Conservation (phyloP, 176 grass and related monocot species). For the Oryza glaberrima region DNA sequence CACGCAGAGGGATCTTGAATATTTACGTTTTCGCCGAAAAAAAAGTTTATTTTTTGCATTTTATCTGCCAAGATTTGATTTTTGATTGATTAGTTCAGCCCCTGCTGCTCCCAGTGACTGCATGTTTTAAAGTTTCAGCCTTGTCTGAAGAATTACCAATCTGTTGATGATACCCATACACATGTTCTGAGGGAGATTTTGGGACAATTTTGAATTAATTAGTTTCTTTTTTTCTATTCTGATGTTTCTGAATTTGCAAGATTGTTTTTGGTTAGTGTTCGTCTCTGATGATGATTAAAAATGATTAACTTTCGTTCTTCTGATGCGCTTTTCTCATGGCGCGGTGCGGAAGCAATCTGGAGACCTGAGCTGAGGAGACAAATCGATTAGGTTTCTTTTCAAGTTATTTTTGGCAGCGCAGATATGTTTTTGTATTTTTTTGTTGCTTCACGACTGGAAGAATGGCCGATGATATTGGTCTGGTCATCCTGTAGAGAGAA, state of each 20-base stretch:
- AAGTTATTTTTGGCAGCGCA: no score
- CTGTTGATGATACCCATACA: conserved; percentile 19
- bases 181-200: conserved; percentile 43
- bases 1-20: conserved; percentile 40
- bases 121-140: conserved; percentile 49
- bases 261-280: no score
- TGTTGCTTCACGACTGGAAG: conserved; percentile 47
- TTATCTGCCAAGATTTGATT: neutral
- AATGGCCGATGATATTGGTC: conserved; percentile 12
- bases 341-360: conserved; percentile 32
- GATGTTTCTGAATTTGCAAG: neutral
- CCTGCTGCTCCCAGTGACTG: conserved; percentile 15
- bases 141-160: conserved; percentile 37
- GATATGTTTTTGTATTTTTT: no score
- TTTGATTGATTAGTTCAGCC: neutral
- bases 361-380: conserved; percentile 48
- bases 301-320: conserved; percentile 46
- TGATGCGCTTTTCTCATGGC: conserved; percentile 32
- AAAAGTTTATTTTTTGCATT: no score
- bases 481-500: conserved; percentile 40
- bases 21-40: neutral
- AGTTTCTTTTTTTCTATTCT: neutral
- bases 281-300: conserved; percentile 45
- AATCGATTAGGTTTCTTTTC: neutral
- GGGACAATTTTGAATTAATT: neutral